Conservation (phyloP, 805 yeast genomes). For the Schwanniomyces vanrijiae region DNA sequence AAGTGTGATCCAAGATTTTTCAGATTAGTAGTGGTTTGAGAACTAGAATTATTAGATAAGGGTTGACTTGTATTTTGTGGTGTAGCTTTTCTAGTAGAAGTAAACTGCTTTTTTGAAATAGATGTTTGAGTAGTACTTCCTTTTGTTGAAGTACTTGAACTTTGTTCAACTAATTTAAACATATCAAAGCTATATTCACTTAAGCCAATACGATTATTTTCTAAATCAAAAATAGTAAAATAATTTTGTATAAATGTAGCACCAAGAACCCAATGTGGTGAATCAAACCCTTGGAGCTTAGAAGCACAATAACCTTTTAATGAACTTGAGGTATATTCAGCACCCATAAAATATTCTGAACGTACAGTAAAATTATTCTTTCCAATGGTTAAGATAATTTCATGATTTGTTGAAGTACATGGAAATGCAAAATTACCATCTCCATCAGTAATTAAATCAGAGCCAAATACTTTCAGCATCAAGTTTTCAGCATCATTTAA, state of each 20-base stretch:
- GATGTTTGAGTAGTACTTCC: not conserved
- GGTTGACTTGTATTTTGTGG: not conserved
- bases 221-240: slow-evolving; percentile 59
- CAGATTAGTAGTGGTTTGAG: not conserved
- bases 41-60: not conserved
- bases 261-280: slow-evolving; percentile 57
- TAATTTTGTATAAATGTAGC: slow-evolving; percentile 57
- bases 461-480: slow-evolving; percentile 48
- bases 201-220: slow-evolving; percentile 50
- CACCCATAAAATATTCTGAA: slow-evolving; percentile 49
- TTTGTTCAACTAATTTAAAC: not conserved
- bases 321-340: slow-evolving; percentile 33
- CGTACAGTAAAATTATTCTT: slow-evolving; percentile 46
- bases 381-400: slow-evolving; percentile 42
- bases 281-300: slow-evolving; percentile 58
- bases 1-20: not conserved
- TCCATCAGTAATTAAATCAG: slow-evolving; percentile 54
- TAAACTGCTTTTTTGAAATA: not conserved
- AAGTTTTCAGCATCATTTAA: slow-evolving; percentile 51
- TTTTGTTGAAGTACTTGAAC: not conserved
- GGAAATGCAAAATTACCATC: slow-evolving; percentile 55
- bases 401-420: slow-evolving; percentile 47
- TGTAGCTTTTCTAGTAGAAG: not conserved
- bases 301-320: slow-evolving; percentile 59
- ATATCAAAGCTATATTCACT: slow-evolving; percentile 20